Evolutionary conservation across 2,329 filamentous ascomycete genomes (phyloP), one percentile per base, ranked within the genome.

Genomic region (Tolypocladium ovalisporum): DNA sequence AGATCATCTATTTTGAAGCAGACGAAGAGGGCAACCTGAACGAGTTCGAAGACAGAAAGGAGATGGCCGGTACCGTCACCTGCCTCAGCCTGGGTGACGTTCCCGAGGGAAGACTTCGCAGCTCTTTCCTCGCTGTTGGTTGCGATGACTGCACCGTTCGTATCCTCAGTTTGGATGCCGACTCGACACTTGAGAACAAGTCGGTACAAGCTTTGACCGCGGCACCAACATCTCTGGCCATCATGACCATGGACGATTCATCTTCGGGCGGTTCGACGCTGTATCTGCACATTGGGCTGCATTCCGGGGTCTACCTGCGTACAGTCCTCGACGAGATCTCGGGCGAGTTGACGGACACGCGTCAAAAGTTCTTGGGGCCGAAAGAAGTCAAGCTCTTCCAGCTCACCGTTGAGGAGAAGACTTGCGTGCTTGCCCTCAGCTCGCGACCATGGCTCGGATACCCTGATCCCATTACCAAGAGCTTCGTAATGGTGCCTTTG

Each of bases 1-100:
- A 99, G 71, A 93, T 99, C 61, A 89, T 96, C 47, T 99, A 97
- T 69, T 99, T 99, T 64, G 95, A 99, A 70, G 93, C 97, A 85
- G 94, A 97, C 66, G 82, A 84, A 0, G 93, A 97, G 71, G 92
- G 92, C 35, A 89, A 89, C 4, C 78, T 97, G 36, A 90, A 90
- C 37, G 93, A 97, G 74, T 96, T 97, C 63, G 89, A 97, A 62
- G 92, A 97, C 67, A 91, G 93, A 70, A 90, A 91, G 65, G 88
- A 95, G 66, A 94, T 99, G 88, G 91, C 89, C 56, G 93, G 91
- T 52, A 97, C 92, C 0, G 92, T 99, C 54, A 97, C 92, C 22
- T 95, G 89, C 63, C 78, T 99, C n/a, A 96, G 92, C 65, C 79
- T 99, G 55, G 94, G 93, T 3, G 88, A 94, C 56, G 91, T 97